phyloP scores from a whole-genome alignment of 495 filamentous ascomycete species.

The Trichocladium antarcticum region DNA sequence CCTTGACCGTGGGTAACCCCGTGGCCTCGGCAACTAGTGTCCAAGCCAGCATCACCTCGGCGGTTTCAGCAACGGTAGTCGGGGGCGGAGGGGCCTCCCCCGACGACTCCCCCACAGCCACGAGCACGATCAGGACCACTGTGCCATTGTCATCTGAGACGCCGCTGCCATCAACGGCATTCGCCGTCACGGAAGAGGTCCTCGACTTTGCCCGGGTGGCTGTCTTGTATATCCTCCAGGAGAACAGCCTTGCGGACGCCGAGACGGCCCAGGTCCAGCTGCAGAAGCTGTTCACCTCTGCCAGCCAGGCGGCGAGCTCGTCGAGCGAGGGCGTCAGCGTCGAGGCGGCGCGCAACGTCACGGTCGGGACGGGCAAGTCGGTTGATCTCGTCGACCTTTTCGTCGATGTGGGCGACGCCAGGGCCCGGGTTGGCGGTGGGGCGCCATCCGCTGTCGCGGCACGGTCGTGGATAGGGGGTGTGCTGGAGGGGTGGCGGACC shows the following conservation, averaged over 20 bases:
- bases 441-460: neutral
- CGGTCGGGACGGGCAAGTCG: conserved; percentile 29
- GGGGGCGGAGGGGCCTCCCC: too few species aligned
- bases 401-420: too few species aligned
- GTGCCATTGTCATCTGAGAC: conserved; percentile 20
- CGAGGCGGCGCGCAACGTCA: conserved; percentile 32
- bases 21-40: conserved; percentile 12
- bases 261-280: conserved; percentile 46
- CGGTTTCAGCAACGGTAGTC: neutral
- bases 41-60: conserved; percentile 24
- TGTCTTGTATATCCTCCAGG: conserved; percentile 52
- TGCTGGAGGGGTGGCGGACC: too few species aligned
- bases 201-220: conserved; percentile 57
- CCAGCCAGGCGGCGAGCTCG: conserved; percentile 16
- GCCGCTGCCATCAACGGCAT: conserved; percentile 21
- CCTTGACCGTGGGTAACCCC: conserved; percentile 20
- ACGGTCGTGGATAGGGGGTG: neutral
- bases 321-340: conserved; percentile 15
- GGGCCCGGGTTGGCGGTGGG: conserved; percentile 8
- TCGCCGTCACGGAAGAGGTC: conserved; percentile 37
- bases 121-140: conserved; percentile 18
- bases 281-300: conserved; percentile 44
- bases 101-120: conserved; percentile 23
- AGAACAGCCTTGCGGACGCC: conserved; percentile 41
- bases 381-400: conserved; percentile 15